A percentile compares a stretch with the other conserved stretches of the same genome.
Conservation (phyloP, 2,329 filamentous ascomycete species). For the Aaosphaeria pasadenensis region DNA sequence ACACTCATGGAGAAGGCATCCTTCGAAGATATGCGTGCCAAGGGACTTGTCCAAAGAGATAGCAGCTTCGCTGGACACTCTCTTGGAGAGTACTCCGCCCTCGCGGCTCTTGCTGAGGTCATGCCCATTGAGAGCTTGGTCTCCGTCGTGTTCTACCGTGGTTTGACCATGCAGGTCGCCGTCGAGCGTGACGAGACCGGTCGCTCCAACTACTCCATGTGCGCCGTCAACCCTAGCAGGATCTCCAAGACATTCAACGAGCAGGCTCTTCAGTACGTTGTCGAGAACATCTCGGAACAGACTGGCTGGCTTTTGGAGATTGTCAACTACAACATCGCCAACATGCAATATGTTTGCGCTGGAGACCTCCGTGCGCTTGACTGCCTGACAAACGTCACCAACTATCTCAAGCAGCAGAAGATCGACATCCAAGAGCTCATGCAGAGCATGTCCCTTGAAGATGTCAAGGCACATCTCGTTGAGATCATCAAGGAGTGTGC, state of each 20-base stretch:
- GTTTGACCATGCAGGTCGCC: slow-evolving; percentile 97
- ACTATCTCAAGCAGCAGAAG: slow-evolving; percentile 95
- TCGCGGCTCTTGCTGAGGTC: slow-evolving; percentile 93
- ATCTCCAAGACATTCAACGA: slow-evolving; percentile 99
- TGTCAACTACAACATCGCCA: slow-evolving; percentile 86
- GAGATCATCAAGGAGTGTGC: slow-evolving; percentile 90
- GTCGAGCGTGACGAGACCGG: slow-evolving; percentile 92
- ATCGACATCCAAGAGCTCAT: slow-evolving; percentile 95
- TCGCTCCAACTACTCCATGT: slow-evolving; percentile 98
- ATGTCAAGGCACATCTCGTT: slow-evolving; percentile 84
- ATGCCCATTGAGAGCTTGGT: slow-evolving; percentile 99
- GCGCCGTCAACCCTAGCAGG: slow-evolving; percentile 95
- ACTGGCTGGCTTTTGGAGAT: slow-evolving; percentile 97
- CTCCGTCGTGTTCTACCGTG: slow-evolving; percentile 98
- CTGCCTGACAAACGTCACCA: slow-evolving; percentile 74
- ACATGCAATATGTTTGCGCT: slow-evolving; percentile 68
- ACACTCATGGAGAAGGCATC: slow-evolving; percentile 99
- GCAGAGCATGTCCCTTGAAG: slow-evolving; percentile 79
- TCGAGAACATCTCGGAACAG: slow-evolving; percentile 89
- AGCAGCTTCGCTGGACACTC: slow-evolving; percentile 98
- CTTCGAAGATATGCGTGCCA: slow-evolving; percentile 98
- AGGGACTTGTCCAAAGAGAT: slow-evolving; percentile 92
- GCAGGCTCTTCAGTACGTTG: slow-evolving; percentile 92
- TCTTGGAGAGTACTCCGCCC: slow-evolving; percentile 94
- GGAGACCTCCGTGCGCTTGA: slow-evolving; percentile 66